A percentile compares a stretch with the other conserved stretches of the same genome.
These are phyloP conservation scores for Verbena officinalis DNA, from an alignment of 257 asterid genomes.

Conservation along the genomic window DNA sequence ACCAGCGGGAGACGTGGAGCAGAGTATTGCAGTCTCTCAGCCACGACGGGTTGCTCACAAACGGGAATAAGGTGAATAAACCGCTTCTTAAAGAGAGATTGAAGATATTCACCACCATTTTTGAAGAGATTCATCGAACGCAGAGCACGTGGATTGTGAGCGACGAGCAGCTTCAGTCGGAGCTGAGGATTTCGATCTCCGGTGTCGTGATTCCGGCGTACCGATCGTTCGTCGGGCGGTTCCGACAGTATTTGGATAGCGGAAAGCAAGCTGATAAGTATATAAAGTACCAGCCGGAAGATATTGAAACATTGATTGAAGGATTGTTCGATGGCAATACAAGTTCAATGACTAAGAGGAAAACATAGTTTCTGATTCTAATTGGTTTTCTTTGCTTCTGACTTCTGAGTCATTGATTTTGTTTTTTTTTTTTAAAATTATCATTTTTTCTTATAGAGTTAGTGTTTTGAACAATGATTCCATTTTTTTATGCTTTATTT, in stretches of 20 bases:
- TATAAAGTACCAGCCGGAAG: slow-evolving; percentile 84
- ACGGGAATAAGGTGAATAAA: slow-evolving; percentile 60
- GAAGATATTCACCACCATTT: slow-evolving; percentile 56
- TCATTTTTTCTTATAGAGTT: too few species aligned
- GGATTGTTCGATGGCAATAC: slow-evolving; percentile 72
- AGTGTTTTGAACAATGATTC: neutral
- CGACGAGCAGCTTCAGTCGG: slow-evolving; percentile 92
- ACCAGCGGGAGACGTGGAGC: slow-evolving; percentile 85
- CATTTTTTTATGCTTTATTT: too few species aligned
- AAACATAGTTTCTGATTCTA: slow-evolving; percentile 25
- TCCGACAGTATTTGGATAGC: slow-evolving; percentile 59
- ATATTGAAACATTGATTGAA: slow-evolving; percentile 73
- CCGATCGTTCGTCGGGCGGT: slow-evolving; percentile 76
- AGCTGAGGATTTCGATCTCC: slow-evolving; percentile 74
- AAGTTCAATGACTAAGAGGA: slow-evolving; percentile 68
- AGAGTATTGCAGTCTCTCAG: slow-evolving; percentile 56
- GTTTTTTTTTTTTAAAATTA: neutral
- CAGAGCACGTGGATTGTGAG: slow-evolving; percentile 85
- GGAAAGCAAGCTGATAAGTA: slow-evolving; percentile 69
- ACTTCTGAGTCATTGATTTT: too few species aligned
- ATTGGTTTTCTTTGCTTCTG: neutral
- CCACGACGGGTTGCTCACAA: slow-evolving; percentile 62
- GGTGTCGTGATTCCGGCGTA: slow-evolving; percentile 84
- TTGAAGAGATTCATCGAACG: slow-evolving; percentile 68
- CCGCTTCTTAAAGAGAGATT: slow-evolving; percentile 67